Conservation (phyloP, 768 basidiomycete species). For the Heimioporus sp. region DNA sequence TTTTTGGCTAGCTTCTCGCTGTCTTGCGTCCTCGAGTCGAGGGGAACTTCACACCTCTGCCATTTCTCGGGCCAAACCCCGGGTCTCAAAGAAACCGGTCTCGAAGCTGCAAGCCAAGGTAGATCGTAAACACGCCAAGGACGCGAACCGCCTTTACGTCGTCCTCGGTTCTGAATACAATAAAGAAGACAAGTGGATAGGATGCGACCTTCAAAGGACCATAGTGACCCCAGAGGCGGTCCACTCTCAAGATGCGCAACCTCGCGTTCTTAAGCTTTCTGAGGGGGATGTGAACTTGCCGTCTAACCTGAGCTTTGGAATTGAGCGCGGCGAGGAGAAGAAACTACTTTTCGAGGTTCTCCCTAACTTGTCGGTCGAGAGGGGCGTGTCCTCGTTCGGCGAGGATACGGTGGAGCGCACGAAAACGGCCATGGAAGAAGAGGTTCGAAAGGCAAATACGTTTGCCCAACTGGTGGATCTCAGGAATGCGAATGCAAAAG, state of each 20-base stretch:
- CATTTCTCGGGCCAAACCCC: slow-evolving; percentile 36
- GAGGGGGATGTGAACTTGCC: slow-evolving; percentile 49
- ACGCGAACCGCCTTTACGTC: slow-evolving; percentile 54
- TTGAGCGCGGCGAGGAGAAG: slow-evolving; percentile 51
- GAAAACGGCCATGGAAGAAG: slow-evolving; percentile 29
- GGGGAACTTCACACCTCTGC: slow-evolving; percentile 50
- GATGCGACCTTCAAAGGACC: slow-evolving; percentile 61
- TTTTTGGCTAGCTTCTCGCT: slow-evolving; percentile 31
- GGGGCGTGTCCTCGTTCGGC: slow-evolving; percentile 19
- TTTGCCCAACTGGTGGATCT: slow-evolving; percentile 78
- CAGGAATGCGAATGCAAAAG: slow-evolving; percentile 81
- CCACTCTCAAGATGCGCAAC: slow-evolving; percentile 17
- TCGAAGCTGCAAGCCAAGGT: slow-evolving; percentile 47
- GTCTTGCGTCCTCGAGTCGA: slow-evolving; percentile 41
- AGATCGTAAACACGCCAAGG: slow-evolving; percentile 36
- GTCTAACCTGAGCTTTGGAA: slow-evolving; percentile 58
- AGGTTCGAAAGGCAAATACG: slow-evolving; percentile 46
- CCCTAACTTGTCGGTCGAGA: slow-evolving; percentile 50
- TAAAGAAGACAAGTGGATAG: slow-evolving; percentile 65
- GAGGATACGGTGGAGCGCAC: slow-evolving; percentile 18
- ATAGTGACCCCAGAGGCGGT: slow-evolving; percentile 58
- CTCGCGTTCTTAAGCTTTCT: slow-evolving; percentile 25
- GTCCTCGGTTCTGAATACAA: slow-evolving; percentile 70
- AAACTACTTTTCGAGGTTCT: slow-evolving; percentile 64
- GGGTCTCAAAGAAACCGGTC: slow-evolving; percentile 38